Evolutionary conservation across 83 land plant genomes (phyloP).

Genomic region (Diphasiastrum complanatum): DNA sequence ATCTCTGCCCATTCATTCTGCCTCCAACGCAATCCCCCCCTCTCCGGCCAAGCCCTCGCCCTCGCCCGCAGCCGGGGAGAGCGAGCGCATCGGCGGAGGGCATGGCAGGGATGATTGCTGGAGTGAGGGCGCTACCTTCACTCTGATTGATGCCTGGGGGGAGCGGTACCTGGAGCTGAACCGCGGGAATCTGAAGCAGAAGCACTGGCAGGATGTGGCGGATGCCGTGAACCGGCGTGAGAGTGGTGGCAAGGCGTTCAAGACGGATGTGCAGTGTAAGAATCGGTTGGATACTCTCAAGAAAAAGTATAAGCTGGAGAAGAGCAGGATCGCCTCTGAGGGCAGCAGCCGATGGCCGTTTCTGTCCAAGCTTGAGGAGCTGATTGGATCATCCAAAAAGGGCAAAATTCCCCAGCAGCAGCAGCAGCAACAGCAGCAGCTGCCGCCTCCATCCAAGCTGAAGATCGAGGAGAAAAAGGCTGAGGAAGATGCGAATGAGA

Average conservation of each 20-base stretch:
- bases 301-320: conserved; percentile 78
- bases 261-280: conserved; percentile 77
- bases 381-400: conserved; percentile 33
- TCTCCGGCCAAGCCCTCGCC: too few species aligned
- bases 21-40: too few species aligned
- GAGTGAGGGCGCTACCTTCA: conserved; percentile 52
- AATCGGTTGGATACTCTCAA: conserved; percentile 74
- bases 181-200: conserved; percentile 67
- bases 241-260: conserved; percentile 29
- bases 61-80: background rate
- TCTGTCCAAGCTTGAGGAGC: conserved; percentile 41
- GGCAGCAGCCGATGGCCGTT: conserved; percentile 38
- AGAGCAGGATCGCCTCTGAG: conserved; percentile 35
- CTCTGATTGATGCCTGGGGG: conserved; percentile 64
- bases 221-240: conserved; percentile 48
- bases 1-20: too few species aligned
- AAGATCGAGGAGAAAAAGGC: background rate
- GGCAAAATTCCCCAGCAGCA: conserved; percentile 2
- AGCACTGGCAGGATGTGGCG: conserved; percentile 70
- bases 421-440: too few species aligned
- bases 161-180: conserved; percentile 53
- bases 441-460: background rate
- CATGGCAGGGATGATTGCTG: conserved; percentile 49
- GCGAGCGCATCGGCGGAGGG: background rate
- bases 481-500: background rate